A percentile compares a stretch with the other conserved stretches of the same genome.
phyloP scores from a whole-genome alignment of 495 filamentous ascomycete genomes.

The Talaromyces trachyspermus region DNA sequence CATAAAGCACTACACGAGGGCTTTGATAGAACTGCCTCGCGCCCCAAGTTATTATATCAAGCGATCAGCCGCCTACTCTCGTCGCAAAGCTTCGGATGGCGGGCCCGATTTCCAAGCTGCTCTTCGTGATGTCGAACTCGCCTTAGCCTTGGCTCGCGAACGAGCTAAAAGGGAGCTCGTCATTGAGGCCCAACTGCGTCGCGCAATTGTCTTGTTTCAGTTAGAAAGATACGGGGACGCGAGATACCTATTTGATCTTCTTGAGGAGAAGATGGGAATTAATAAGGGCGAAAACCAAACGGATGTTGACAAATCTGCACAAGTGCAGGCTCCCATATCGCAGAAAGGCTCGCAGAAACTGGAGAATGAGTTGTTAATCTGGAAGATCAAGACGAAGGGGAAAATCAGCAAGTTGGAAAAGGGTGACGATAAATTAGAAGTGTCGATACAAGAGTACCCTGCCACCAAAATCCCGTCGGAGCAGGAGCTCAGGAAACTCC shows the following conservation, averaged over 20 bases:
- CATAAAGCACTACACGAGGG: constrained; percentile 65
- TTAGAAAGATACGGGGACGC: constrained; percentile 71
- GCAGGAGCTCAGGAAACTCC: constrained; percentile 23
- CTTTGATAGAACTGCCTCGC: constrained; percentile 55
- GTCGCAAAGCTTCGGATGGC: constrained; percentile 43
- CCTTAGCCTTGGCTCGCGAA: constrained; percentile 57
- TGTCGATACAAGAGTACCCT: constrained; percentile 59
- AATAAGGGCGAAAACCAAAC: constrained; percentile 12
- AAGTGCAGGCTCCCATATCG: constrained; percentile 26
- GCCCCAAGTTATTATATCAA: constrained; percentile 81
- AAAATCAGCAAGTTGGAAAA: constrained; percentile 48
- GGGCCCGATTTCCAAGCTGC: constrained; percentile 47
- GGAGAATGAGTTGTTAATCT: constrained; percentile 44
- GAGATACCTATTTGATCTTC: constrained; percentile 59
- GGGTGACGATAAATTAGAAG: constrained; percentile 49
- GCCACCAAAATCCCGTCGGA: constrained; percentile 42
- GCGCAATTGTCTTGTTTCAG: constrained; percentile 65
- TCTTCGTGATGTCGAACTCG: constrained; percentile 74
- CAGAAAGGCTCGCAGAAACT: constrained; percentile 45
- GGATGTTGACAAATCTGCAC: constrained; percentile 23
- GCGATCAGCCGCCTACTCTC: constrained; percentile 75
- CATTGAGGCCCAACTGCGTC: constrained; percentile 69
- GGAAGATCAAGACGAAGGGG: constrained; percentile 49
- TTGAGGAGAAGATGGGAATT: constrained; percentile 42
- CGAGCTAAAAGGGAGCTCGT: constrained; percentile 78